Base-by-base conservation (phyloP, 768 basidiomycete species). In the Leccinum incarnatum region DNA sequence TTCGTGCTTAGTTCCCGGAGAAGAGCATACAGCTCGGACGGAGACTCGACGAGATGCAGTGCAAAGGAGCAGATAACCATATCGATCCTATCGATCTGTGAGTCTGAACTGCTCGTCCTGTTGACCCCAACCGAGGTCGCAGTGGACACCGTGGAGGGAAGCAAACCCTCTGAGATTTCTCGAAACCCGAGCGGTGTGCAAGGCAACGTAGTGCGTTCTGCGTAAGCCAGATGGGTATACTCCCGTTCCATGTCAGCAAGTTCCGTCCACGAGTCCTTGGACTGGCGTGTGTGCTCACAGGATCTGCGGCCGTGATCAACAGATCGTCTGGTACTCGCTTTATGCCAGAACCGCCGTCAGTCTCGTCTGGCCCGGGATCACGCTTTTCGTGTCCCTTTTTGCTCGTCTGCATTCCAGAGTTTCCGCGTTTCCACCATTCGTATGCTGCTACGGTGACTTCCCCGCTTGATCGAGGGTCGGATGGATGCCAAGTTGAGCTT, bases 61-160 rank as follows among this genome's bases (percentile, higher is more conserved):
- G 88, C 88, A 65, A 90, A 91, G 4, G 88, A 89, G 65, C 88
- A 88, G 21, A 91, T 69, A 14, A 86, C 81, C 72, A 91, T 78
- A 63, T 91, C 88, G 45, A 84, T 69, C 42, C 59, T 65, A 23
- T 63, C 58, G 19, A 60, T 58, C 25, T 51, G 17, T 17, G 40
- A 30, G 7, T 48, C 50, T 9, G 2, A 46, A 7, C 51, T 21
- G 12, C 19, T 36, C 27, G 49, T n/a, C 14, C 2, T 32, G 11
- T 23, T 36, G 11, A 37, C 36, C 7, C 60, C 54, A n/a, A 67
- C 58, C 12, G 59, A 55, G 8, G 32, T 58, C 55, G 53, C 57
- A 34, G 58, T 56, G 11, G 62, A 65, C 30, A 55, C 57, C 1
- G 65, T 48, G 9, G 68, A 55, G 0, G 86, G 87, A 25, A 88